Base-by-base conservation (phyloP, 495 filamentous ascomycete genomes). In the Pyronema domesticum region DNA sequence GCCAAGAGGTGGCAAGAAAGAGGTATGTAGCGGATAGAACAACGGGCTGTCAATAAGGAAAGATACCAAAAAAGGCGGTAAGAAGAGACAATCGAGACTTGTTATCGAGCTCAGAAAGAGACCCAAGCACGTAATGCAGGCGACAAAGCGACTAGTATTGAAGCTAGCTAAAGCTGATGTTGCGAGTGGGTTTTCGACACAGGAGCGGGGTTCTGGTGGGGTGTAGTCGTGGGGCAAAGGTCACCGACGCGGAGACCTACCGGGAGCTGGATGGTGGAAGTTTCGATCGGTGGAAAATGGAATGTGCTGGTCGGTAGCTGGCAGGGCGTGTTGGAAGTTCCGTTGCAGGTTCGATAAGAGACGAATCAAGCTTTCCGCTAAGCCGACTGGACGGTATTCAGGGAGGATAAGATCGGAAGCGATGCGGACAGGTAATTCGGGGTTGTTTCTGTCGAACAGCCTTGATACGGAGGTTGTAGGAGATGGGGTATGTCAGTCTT, bases 1-100 rank as follows among this genome's bases (percentile, higher is more conserved):
- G 58, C 65, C 62, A 46, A 58, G 62, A 65, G 58, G 64, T 65
- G 62, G 58, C 23, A 30, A 30, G 23, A 30, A 30, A 30, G 23
- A 30, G 23, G 23, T 5, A 30, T 30, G 23, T 30, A 30, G 23
- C 23, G 5, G 23, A 30, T 30, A 30, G 23, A 30, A 30, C 23
- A 30, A 30, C 23, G 23, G 5, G 23, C 1, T 30, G 1, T 30
- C 23, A 30, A 30, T 30, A 30, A 30, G 23, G 23, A 52, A 47
- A 47, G n/a, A 47, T 17, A 47, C 18, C 14, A 1, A 30, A 47
- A 47, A 43, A 43, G 17, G 39, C 39, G 17, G 6, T 5, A 30
- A 30, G 23, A 30, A 30, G 23, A 30, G 23, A 30, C 23, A 17
- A 42, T 42, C 39, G 6, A 42, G 39, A 42, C 3, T 1, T 42